Evolutionary conservation across 2,329 filamentous ascomycete species (phyloP), one percentile per base, ranked within the genome.

Genomic region (Fusarium sp.): DNA sequence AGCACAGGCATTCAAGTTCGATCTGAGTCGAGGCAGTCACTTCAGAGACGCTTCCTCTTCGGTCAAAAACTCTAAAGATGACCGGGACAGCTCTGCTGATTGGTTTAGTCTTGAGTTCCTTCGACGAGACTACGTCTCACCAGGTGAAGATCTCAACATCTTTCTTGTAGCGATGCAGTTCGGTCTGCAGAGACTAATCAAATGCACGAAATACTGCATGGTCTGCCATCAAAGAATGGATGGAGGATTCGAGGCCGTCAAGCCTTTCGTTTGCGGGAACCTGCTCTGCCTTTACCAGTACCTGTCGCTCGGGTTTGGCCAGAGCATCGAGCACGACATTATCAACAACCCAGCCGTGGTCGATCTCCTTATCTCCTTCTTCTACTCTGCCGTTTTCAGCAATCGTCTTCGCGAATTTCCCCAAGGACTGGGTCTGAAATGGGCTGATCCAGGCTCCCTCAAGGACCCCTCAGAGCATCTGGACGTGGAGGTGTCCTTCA

Each of bases 251-350:
- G 90, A 92, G 76, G 90, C 92, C 2, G 85, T 95, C 69, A 94
- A 94, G 75, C 93, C 93, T 3, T 94, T 93, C 70, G 94, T 98
- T 52, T 98, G 95, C 82, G 89, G 90, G 25, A 88, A 90, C 14
- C 86, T 88, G 2, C 86, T 98, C 4, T 98, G 95, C 78, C 85
- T 97, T 5, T 97, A 94, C 78, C 95, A 98, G 79, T 97, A 97
- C 83, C 93, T 97, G 87, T 88, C 90, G 18, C 86, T 97, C n/a
- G 95, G 94, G 0, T 92, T 98, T 78, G 95, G 95, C 0, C 93
- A 94, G 2, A 95, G 91, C 76, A 91, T 97, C 65, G 95, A 98
- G 80, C 91, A 95, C 79, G 95, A 98, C 79, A 93, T 98, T 25
- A 79, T 93, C 29, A 89, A 90, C 14, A 93, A 95, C 79, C 94